Conservation (phyloP, 331 rosid species). For the Cydonia oblonga region DNA sequence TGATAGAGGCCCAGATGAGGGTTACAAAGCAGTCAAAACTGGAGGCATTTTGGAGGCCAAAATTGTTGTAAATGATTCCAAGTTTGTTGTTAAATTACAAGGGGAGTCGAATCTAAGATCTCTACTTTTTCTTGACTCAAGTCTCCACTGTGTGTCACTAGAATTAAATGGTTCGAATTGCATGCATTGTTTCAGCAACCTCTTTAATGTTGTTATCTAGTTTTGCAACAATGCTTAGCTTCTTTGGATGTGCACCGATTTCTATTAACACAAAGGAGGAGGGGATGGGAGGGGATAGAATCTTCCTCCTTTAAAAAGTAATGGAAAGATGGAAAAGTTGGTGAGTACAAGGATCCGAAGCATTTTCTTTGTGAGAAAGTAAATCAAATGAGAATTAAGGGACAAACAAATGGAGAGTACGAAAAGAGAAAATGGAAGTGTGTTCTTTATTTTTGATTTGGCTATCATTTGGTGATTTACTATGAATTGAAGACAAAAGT, state of each 20-base stretch:
- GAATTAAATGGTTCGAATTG: background rate
- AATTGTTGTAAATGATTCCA: background rate
- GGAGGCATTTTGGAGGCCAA: background rate
- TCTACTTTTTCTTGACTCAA: background rate
- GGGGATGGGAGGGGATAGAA: no score
- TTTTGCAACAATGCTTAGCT: background rate
- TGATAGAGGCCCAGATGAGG: background rate
- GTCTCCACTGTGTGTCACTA: background rate
- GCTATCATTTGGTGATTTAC: background rate
- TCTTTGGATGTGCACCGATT: background rate
- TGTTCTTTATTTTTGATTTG: background rate
- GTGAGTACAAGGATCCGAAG: no score
- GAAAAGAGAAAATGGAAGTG: no score
- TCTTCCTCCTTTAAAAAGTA: no score
- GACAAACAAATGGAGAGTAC: no score
- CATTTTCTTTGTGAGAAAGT: no score
- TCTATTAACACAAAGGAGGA: background rate
- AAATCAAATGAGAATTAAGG: no score
- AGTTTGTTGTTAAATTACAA: background rate
- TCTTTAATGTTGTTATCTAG: background rate
- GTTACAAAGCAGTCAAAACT: background rate
- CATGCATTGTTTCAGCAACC: background rate
- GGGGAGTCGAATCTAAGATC: background rate
- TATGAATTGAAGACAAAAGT: background rate
- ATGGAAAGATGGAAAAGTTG: no score